Conservation (phyloP, 371 early-diverging fungal species). For the Mucor racemosus region DNA sequence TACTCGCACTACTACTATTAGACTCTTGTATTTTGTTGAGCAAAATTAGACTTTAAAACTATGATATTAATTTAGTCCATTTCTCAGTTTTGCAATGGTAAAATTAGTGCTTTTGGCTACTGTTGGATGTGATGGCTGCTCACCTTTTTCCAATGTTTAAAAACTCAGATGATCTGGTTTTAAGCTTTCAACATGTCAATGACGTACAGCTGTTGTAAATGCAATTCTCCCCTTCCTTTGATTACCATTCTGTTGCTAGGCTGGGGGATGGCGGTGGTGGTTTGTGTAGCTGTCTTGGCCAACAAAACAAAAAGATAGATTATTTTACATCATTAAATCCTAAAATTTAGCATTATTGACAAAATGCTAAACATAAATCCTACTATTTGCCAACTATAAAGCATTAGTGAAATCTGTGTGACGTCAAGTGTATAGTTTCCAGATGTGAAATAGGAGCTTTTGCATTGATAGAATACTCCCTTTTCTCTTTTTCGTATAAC, state of each 20-base stretch:
- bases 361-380: background rate
- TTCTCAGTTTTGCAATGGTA: no score
- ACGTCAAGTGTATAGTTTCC: background rate
- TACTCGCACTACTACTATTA: no score
- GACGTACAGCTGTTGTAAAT: background rate
- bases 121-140: no score
- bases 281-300: background rate
- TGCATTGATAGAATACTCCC: background rate
- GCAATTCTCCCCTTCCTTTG: background rate
- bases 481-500: background rate
- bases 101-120: no score
- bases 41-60: no score
- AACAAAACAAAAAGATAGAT: background rate
- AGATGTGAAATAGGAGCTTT: background rate
- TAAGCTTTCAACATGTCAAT: constrained; percentile 1
- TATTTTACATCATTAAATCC: background rate
- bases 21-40: no score
- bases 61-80: no score
- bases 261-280: no score
- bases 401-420: background rate
- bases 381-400: background rate
- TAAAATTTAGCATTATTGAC: background rate
- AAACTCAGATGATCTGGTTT: background rate
- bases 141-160: background rate
- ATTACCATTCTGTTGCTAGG: background rate